phyloP scores from a whole-genome alignment of 352 stramenopile species.

The Porosira glacialis region DNA sequence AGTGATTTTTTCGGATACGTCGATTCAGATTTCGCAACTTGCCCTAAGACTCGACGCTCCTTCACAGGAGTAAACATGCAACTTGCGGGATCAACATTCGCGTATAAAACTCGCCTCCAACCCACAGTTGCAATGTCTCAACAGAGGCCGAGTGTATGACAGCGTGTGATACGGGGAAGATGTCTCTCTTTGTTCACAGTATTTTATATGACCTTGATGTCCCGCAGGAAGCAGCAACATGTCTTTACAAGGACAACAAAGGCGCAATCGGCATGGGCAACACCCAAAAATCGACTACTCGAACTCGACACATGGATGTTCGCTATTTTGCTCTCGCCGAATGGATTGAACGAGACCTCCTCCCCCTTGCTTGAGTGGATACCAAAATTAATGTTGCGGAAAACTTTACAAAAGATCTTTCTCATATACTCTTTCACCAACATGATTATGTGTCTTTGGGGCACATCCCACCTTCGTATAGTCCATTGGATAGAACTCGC shows the following conservation, averaged over 20 bases:
- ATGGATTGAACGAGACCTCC: conserved; percentile 34
- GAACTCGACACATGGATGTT: conserved; percentile 49
- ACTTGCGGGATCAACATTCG: background rate
- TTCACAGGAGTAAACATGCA: background rate
- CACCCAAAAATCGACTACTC: conserved; percentile 24
- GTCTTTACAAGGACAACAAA: conserved; percentile 19
- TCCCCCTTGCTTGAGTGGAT: conserved; percentile 16
- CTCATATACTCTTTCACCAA: conserved; percentile 12
- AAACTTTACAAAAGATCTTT: conserved; percentile 25
- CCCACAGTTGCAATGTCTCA: conserved; percentile 2
- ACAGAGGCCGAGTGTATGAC: conserved; percentile 22
- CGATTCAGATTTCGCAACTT: conserved; percentile 25
- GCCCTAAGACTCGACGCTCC: conserved; percentile 7
- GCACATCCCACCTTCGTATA: conserved; percentile 21
- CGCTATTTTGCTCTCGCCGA: conserved; percentile 29
- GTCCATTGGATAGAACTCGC: background rate
- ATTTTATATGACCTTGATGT: conserved; percentile 18
- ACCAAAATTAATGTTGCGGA: conserved; percentile 30
- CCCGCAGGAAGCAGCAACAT: conserved; percentile 7
- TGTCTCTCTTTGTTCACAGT: conserved; percentile 1
- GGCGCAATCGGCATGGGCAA: conserved; percentile 18
- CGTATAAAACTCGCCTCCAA: conserved; percentile 12
- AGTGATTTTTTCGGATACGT: background rate
- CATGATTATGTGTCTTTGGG: conserved; percentile 28
- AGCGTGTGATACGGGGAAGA: conserved; percentile 8